These are phyloP conservation scores for Patellifolia procumbens DNA, from an alignment of 179 eudicot genomes.

Conservation along the genomic window DNA sequence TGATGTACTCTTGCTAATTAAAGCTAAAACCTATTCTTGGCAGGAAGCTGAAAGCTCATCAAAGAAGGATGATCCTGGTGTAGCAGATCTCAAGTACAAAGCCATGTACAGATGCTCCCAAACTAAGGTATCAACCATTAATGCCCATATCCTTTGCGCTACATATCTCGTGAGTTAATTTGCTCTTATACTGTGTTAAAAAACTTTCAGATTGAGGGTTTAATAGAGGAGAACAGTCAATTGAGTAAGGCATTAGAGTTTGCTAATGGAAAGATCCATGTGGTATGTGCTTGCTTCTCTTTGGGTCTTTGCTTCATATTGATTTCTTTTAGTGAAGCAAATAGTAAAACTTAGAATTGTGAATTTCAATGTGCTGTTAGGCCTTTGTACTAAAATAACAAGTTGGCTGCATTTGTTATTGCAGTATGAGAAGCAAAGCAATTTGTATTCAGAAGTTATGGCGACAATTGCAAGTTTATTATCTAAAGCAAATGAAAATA, in stretches of 20 bases:
- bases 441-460: slow-evolving; percentile 25
- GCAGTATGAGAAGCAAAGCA: slow-evolving; percentile 42
- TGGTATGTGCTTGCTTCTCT: not conserved
- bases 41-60: not conserved
- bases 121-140: not conserved
- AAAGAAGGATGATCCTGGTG: not conserved
- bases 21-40: not conserved
- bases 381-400: too few relatives aligned
- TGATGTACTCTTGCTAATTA: not conserved
- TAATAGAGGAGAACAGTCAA: not conserved
- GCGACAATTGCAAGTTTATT: slow-evolving; percentile 28
- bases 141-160: not conserved
- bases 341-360: too few relatives aligned
- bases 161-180: not conserved
- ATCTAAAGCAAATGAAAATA: slow-evolving; percentile 30
- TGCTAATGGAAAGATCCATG: not conserved
- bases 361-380: too few relatives aligned
- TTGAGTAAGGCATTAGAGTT: not conserved
- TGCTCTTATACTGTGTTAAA: not conserved
- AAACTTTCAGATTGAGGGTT: not conserved
- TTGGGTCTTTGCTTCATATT: too few relatives aligned
- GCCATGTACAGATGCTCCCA: not conserved
- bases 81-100: not conserved
- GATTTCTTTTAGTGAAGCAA: too few relatives aligned
- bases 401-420: not conserved